Evolutionary conservation across 2,329 filamentous ascomycete genomes (phyloP).

Genomic region (Tricladium varicosporioides): DNA sequence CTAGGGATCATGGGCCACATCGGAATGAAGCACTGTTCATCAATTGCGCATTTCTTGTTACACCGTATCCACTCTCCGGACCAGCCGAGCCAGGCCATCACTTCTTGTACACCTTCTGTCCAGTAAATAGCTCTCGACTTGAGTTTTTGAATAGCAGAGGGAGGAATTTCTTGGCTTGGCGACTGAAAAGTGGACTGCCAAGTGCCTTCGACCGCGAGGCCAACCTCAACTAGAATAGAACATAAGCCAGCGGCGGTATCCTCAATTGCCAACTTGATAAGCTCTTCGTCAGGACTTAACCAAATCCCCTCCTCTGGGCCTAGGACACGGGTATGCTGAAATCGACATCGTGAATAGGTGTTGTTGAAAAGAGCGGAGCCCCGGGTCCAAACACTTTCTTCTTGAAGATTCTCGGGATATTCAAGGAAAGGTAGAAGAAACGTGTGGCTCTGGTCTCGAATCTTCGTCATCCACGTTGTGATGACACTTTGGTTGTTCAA

Average conservation of each 20-base stretch:
- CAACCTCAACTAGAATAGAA: slow-evolving; percentile 40
- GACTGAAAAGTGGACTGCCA: slow-evolving; percentile 37
- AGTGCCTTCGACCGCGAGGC: slow-evolving; percentile 40
- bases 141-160: not conserved
- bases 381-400: slow-evolving; percentile 32
- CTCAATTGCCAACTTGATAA: slow-evolving; percentile 40
- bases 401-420: slow-evolving; percentile 37
- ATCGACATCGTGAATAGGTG: slow-evolving; percentile 42
- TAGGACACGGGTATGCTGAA: slow-evolving; percentile 40
- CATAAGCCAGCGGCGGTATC: slow-evolving; percentile 43
- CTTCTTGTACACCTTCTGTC: slow-evolving; percentile 34
- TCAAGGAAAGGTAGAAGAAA: slow-evolving; percentile 45
- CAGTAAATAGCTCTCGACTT: slow-evolving; percentile 30
- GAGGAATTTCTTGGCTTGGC: not conserved
- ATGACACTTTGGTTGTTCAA: slow-evolving; percentile 28
- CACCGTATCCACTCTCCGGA: slow-evolving; percentile 45
- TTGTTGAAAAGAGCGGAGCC: slow-evolving; percentile 36
- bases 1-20: slow-evolving; percentile 45
- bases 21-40: slow-evolving; percentile 48
- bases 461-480: slow-evolving; percentile 32
- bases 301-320: slow-evolving; percentile 27
- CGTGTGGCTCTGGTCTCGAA: slow-evolving; percentile 41
- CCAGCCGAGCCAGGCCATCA: slow-evolving; percentile 52
- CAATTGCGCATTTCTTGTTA: slow-evolving; percentile 39
- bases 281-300: slow-evolving; percentile 36